Percentiles rank a stretch among this genome's conserved stretches.
phyloP scores from a whole-genome alignment of 2,329 filamentous ascomycete genomes.

The Gnomoniopsis sp. region DNA sequence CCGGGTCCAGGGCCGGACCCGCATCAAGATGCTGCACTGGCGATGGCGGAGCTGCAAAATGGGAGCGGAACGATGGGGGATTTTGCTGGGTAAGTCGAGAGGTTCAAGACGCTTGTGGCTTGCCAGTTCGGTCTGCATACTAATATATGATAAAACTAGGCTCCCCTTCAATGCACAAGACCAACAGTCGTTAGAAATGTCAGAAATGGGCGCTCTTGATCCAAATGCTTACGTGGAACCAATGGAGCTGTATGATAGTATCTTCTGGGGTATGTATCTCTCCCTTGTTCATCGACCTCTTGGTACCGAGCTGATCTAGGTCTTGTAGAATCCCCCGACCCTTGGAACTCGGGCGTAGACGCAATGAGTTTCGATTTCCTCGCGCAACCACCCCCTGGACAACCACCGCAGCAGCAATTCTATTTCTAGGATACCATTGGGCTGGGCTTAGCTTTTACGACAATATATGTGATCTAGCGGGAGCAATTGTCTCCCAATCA shows the following conservation, averaged over 20 bases:
- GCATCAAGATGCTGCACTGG: conserved; percentile 59
- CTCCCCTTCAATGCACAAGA: conserved; percentile 37
- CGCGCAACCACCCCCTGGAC: conserved; percentile 56
- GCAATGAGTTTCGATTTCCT: conserved; percentile 59
- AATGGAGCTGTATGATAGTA: conserved; percentile 66
- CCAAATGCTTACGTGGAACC: conserved; percentile 60
- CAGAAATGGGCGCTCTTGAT: conserved; percentile 48
- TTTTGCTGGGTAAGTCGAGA: conserved; percentile 34
- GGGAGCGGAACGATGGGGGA: conserved; percentile 43
- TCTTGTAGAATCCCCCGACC: conserved; percentile 53
- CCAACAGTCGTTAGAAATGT: conserved; percentile 31
- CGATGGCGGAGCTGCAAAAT: conserved; percentile 65
- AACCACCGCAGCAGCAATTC: conserved; percentile 51
- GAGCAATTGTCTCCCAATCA: too few relatives aligned
- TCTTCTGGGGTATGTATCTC: conserved; percentile 58
- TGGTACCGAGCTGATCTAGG: not conserved
- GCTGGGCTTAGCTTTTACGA: too few relatives aligned
- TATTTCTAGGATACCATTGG: conserved; percentile 42
- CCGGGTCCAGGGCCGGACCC: conserved; percentile 40
- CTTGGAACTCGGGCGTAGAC: conserved; percentile 55
- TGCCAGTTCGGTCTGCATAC: not conserved
- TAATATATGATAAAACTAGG: conserved; percentile 25
- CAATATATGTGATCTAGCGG: too few relatives aligned
- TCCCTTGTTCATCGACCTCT: too few relatives aligned
- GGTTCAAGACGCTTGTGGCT: not conserved